A percentile compares a stretch with the other conserved stretches of the same genome.
These are phyloP conservation scores for Petunia hybrid DNA, from an alignment of 305 asterid genomes.

Conservation along the genomic window DNA sequence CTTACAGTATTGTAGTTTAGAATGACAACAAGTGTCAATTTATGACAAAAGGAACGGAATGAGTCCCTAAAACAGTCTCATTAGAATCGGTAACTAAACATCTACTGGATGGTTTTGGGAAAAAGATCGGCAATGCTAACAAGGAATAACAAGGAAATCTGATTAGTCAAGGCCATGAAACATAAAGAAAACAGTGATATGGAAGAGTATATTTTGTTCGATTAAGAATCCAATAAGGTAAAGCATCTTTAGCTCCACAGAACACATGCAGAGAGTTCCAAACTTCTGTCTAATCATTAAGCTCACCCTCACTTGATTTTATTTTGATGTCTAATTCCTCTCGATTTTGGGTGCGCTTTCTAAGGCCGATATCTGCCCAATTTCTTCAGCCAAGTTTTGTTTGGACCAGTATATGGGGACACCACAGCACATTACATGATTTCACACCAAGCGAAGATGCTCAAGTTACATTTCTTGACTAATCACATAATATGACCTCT, in stretches of 20 bases:
- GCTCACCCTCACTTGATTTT: background rate
- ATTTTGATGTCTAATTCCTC: background rate
- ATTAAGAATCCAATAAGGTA: conserved; percentile 15
- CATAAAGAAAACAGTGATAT: background rate
- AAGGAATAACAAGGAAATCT: background rate
- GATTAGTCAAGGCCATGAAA: background rate
- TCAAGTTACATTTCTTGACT: background rate
- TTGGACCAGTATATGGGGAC: background rate
- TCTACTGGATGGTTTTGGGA: background rate
- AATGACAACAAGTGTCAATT: conserved; percentile 23
- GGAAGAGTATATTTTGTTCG: background rate
- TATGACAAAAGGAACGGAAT: background rate
- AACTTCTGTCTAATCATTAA: background rate
- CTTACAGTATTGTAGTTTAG: background rate
- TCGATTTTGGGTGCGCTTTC: background rate
- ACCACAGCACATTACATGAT: conserved; percentile 9
- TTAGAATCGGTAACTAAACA: background rate
- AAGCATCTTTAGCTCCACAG: background rate
- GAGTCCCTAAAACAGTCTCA: background rate
- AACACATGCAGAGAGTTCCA: background rate
- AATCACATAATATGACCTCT: background rate
- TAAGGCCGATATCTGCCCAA: background rate
- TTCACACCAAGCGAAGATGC: conserved; percentile 15
- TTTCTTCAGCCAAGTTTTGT: background rate
- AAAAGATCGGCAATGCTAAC: background rate